phyloP scores from a whole-genome alignment of 495 filamentous ascomycete species.

The Thermochaetoides thermophila region DNA sequence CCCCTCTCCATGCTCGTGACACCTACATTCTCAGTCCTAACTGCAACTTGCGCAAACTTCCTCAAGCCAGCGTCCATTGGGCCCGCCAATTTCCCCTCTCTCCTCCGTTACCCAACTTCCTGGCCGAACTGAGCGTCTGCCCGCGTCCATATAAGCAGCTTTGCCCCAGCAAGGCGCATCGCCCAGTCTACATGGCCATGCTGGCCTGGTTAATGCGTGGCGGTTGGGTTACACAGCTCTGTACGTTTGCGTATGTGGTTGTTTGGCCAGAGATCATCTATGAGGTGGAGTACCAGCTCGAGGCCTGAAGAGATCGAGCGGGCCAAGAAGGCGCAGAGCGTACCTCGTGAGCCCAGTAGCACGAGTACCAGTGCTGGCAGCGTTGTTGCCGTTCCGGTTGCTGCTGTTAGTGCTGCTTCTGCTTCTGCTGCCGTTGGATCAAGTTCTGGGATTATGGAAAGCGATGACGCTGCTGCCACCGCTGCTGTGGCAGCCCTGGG shows the following conservation, averaged over 20 bases:
- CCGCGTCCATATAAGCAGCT: conserved; percentile 68
- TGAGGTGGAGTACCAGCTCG: conserved; percentile 41
- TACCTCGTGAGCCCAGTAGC: conserved; percentile 7
- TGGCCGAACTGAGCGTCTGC: conserved; percentile 57
- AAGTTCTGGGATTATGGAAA: too few relatives aligned
- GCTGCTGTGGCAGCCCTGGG: conserved; percentile 6
- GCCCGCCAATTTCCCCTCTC: conserved; percentile 62
- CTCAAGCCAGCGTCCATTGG: conserved; percentile 57
- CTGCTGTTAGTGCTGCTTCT: too few relatives aligned
- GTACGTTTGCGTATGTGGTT: conserved; percentile 72
- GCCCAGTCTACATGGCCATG: conserved; percentile 72
- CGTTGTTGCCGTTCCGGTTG: too few relatives aligned
- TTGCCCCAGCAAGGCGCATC: conserved; percentile 80
- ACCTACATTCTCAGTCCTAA: conserved; percentile 92
- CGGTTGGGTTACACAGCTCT: conserved; percentile 83
- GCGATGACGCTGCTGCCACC: conserved; percentile 5
- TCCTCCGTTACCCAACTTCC: conserved; percentile 69
- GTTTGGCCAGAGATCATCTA: conserved; percentile 47
- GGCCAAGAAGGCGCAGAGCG: conserved; percentile 12
- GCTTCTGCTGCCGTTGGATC: too few relatives aligned
- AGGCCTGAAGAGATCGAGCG: conserved; percentile 33
- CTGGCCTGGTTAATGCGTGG: conserved; percentile 83
- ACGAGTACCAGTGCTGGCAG: too few relatives aligned
- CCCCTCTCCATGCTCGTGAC: conserved; percentile 76
- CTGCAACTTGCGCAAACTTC: conserved; percentile 62